Evolutionary conservation across 2,329 filamentous ascomycete species (phyloP), one percentile per base, ranked within the genome.

Genomic region (Venturia asperata): DNA sequence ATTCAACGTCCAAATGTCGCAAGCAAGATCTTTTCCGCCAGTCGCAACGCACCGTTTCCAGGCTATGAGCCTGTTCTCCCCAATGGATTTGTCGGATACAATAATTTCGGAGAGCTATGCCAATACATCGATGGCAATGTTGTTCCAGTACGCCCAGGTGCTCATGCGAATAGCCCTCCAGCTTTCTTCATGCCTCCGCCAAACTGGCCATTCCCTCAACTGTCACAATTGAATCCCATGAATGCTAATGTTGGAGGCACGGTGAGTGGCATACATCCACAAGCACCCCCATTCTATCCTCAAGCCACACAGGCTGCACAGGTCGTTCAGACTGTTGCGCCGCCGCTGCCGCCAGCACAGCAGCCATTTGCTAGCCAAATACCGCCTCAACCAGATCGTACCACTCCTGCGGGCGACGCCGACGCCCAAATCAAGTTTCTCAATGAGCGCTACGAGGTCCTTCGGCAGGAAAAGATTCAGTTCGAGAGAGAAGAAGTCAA

Each of bases 101-200:
- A 76, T 64, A 65, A 69, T 5, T 65, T 72, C 52, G 75, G 75
- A 27, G 71, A 71, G 60, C 68, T 75, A 19, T 75, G 70, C 64
- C 75, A 77, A 68, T 73, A 74, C 49, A 72, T 77, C 52, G 70
- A 75, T 65, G 74, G 74, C 66, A 71, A 70, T 21, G 69, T 76
- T 56, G 56, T 75, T 63, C 74, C 72, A 27, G 69, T 77, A 6
- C 68, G 69, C 9, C 21, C 41, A 19, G 70, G 72, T 62, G 52
- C 52, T 37, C 52, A 58, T 58, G 67, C 72, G 21, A 71, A 75
- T 47, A 74, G 74, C 41, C 69, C 70, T 27, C 70, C 73, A 41
- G 71, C 70, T 43, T 71, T 76, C 13, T 73, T 74, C 69, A 73
- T 74, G 62, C 69, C 72, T 17, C 74, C 75, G 19, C 73, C 74